Evolutionary conservation across 148 eudicot species (phyloP), one percentile per base, ranked within the genome.

Genomic region (Vaccinium macrocarpon): DNA sequence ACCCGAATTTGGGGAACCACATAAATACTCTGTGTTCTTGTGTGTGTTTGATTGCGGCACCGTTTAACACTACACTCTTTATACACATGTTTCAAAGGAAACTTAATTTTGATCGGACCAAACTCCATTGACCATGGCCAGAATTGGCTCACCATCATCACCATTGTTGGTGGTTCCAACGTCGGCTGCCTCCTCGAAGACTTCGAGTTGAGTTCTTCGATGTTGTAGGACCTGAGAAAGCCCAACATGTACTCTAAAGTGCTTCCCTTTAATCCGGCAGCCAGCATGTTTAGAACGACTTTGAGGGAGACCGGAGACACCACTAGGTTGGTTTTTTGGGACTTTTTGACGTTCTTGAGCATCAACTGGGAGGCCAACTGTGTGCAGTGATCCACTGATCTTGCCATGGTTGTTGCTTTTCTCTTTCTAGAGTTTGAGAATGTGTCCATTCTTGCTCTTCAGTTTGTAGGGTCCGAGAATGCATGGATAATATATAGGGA

Each of bases 81-180:
- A 25, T 72, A 72, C 32, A 27, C 32, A 55, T 29, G 78, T 29
- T 82, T 82, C n/a, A 82, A 7, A 23, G 48, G 66, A 71, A 51
- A 51, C 18, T 13, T n/a, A n/a, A n/a, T n/a, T 8, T 32, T 52
- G 35, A 52, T 68, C 76, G 4, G 52, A 21, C 84, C 79, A 82
- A 71, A 52, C 84, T 21, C 84, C 79, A 51, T 82, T 72, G 9
- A 72, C 76, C 64, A 38, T 70, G 19, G 84, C 27, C 42, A 82
- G 6, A 52, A 35, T 3, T 0, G 29, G 84, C n/a, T 52, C 79
- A 1, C 11, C 66, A 16, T 13, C 1, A 8, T 11, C 15, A 50
- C 11, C 52, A 50, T 50, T 8, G 52, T 56, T 8, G 71, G 32
- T 9, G 32, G 16, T 11, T 11, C 35, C 11, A 8, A 15, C n/a